A percentile compares a stretch with the other conserved stretches of the same genome.
Evolutionary conservation across 2,329 filamentous ascomycete species (phyloP).

Genomic region (Fusarium sp.): DNA sequence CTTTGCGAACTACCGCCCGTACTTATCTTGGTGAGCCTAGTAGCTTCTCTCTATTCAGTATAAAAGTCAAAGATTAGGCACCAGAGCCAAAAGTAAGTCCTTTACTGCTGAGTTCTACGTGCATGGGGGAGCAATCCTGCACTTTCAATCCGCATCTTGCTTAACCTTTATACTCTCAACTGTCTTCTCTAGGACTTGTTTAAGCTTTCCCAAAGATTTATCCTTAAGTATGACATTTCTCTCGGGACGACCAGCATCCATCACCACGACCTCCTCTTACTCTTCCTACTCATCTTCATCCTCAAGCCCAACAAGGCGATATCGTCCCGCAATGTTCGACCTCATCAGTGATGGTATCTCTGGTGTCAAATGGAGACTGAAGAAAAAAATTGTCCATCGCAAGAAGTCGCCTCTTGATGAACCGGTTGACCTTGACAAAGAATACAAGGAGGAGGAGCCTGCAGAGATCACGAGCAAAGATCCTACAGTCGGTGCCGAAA

Average conservation of each 20-base stretch:
- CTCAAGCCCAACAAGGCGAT: not conserved
- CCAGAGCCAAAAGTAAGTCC: slow-evolving; percentile 16
- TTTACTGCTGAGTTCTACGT: not conserved
- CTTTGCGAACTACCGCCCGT: slow-evolving; percentile 3
- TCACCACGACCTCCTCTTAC: not conserved
- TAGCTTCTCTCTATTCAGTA: not conserved
- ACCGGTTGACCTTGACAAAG: slow-evolving; percentile 35
- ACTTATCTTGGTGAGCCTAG: too few relatives aligned
- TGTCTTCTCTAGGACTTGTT: slow-evolving; percentile 16
- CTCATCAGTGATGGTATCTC: slow-evolving; percentile 41
- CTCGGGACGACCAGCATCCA: not conserved
- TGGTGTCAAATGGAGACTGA: slow-evolving; percentile 50
- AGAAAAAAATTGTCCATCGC: slow-evolving; percentile 48
- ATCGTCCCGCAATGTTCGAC: slow-evolving; percentile 25
- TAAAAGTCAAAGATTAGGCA: slow-evolving; percentile 3
- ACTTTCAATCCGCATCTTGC: not conserved
- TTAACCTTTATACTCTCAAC: not conserved
- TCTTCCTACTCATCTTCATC: not conserved
- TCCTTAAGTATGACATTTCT: slow-evolving; percentile 10
- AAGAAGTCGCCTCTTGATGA: slow-evolving; percentile 36
- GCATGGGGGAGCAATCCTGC: not conserved
- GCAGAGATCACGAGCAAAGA: slow-evolving; percentile 40
- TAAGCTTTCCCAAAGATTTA: not conserved
- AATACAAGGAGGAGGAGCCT: slow-evolving; percentile 19
- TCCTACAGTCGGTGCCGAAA: slow-evolving; percentile 48